Evolutionary conservation across 345 rosid genomes (phyloP).

Genomic region (Eucalyptus curtisii): DNA sequence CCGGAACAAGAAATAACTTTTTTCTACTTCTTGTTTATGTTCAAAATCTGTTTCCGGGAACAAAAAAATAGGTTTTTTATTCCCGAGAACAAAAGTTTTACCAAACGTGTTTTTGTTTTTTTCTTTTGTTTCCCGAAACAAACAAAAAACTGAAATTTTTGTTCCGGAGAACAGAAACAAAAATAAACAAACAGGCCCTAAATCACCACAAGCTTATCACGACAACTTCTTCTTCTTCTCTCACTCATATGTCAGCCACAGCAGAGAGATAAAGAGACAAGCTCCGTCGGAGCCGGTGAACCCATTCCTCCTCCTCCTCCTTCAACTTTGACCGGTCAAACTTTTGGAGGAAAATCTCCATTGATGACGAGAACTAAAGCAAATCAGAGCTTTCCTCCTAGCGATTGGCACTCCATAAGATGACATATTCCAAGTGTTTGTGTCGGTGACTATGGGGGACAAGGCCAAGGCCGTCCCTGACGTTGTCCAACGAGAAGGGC

Average conservation of each 20-base stretch:
- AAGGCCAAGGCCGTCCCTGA: neutral
- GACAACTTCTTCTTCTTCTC: neutral
- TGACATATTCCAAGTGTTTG: neutral
- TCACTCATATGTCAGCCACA: neutral
- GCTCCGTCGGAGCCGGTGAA: neutral
- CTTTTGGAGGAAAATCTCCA: neutral
- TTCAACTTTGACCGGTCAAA: neutral
- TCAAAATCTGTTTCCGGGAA: no score
- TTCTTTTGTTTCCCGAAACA: no score
- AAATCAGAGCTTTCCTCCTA: neutral
- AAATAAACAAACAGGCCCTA: no score
- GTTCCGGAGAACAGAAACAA: no score
- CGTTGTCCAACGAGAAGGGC: neutral
- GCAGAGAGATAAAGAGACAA: neutral
- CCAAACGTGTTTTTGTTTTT: no score
- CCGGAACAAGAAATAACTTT: no score
- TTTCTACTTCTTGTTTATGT: no score
- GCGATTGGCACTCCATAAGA: neutral
- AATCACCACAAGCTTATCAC: neutral
- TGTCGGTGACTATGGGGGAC: neutral
- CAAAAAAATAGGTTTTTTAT: no score
- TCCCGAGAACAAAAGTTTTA: no score
- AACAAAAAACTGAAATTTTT: no score
- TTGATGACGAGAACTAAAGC: neutral
- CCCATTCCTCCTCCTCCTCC: neutral